phyloP scores from a whole-genome alignment of 208 protist genomes.

The Borovskyia barvae region DNA sequence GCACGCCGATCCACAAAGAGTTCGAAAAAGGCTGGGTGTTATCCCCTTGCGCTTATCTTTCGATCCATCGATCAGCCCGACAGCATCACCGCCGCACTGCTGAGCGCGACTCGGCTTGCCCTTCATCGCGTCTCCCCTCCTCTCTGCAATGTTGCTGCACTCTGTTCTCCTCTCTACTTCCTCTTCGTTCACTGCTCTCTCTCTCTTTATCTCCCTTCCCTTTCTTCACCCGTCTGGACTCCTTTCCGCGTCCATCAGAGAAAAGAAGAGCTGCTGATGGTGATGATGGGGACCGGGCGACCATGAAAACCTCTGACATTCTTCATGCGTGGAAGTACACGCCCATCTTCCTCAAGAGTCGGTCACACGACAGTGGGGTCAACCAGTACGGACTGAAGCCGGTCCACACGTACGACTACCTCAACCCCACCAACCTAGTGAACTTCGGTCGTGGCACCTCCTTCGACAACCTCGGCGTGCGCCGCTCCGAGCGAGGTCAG shows the following conservation, averaged over 20 bases:
- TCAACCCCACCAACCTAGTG: slow-evolving; percentile 87
- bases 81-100: no score
- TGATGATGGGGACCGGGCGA: no score
- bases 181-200: slow-evolving; percentile 2
- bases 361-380: slow-evolving; percentile 69
- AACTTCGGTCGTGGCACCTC: slow-evolving; percentile 87
- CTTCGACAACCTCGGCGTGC: slow-evolving; percentile 86
- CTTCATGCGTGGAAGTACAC: slow-evolving; percentile 60
- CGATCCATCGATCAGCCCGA: no score
- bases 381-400: slow-evolving; percentile 89
- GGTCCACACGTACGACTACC: slow-evolving; percentile 74
- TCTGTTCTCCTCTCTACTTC: not conserved
- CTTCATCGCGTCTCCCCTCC: not conserved
- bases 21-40: no score
- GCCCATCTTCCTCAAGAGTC: slow-evolving; percentile 66
- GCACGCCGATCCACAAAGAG: no score
- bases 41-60: no score
- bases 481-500: slow-evolving; percentile 70
- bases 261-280: no score
- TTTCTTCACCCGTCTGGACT: slow-evolving; percentile 14
- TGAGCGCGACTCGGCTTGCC: not conserved
- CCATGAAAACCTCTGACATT: slow-evolving; percentile 73
- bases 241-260: not conserved
- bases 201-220: slow-evolving; percentile 13
- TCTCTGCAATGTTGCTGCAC: not conserved